Evolutionary conservation across 148 eudicot genomes (phyloP).

Genomic region (Simmondsia chinensis): DNA sequence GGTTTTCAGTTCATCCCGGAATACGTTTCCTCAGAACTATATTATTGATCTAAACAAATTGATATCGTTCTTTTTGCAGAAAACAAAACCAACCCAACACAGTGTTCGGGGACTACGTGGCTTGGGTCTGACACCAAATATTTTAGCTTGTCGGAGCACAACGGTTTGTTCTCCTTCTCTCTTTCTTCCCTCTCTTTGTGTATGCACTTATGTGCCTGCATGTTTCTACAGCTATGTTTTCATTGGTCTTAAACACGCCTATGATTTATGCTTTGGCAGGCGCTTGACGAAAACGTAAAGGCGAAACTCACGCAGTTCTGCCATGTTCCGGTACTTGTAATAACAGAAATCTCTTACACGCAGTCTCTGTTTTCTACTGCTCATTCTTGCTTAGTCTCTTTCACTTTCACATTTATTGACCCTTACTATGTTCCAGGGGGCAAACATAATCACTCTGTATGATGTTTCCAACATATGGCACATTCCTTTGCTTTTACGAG

Average conservation of each 20-base stretch:
- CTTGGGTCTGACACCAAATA: conserved; percentile 73
- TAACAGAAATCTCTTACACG: background rate
- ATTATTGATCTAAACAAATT: no score
- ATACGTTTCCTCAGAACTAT: no score
- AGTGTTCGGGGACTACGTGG: conserved; percentile 91
- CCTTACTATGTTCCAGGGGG: conserved; percentile 39
- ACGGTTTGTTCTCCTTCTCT: conserved; percentile 36
- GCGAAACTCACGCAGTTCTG: conserved; percentile 86
- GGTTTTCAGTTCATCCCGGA: no score
- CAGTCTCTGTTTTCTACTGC: no score
- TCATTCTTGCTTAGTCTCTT: no score
- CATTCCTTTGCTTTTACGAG: conserved; percentile 80
- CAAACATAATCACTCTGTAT: conserved; percentile 65
- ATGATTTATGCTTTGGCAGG: no score
- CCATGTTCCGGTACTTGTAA: conserved; percentile 71
- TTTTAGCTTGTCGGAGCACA: conserved; percentile 95
- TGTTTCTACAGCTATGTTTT: no score
- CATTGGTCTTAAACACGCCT: no score
- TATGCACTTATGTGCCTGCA: background rate
- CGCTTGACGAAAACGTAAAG: conserved; percentile 66
- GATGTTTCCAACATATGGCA: conserved; percentile 99
- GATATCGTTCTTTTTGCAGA: conserved; percentile 42
- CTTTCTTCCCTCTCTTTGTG: background rate
- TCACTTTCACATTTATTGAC: no score
- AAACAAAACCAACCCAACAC: conserved; percentile 98